Conservation (phyloP, 225 moss, liverwort and hornwort species). For the Pseudoscleropodium purum region DNA sequence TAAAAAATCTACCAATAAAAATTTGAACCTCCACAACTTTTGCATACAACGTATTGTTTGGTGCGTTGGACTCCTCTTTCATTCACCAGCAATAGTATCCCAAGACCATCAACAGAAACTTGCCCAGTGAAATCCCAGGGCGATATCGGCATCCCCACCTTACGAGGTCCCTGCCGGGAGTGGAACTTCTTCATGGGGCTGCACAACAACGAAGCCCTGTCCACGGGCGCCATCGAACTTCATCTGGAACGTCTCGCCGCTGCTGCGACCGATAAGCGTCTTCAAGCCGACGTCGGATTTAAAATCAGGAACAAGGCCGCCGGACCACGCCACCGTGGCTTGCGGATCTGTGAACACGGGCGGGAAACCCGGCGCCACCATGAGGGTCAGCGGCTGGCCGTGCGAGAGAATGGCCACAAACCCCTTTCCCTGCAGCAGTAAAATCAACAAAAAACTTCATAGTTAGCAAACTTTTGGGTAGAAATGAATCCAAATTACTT, state of each 20-base stretch:
- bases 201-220: conserved; percentile 57
- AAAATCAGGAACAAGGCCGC: conserved; percentile 42
- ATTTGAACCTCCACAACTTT: background rate
- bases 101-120: background rate
- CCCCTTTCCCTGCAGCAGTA: conserved; percentile 13
- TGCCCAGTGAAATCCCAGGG: background rate
- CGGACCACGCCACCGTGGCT: conserved; percentile 70
- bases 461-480: background rate
- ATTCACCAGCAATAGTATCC: background rate
- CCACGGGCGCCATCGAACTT: conserved; percentile 50
- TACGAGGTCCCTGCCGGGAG: background rate
- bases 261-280: conserved; percentile 40
- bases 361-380: conserved; percentile 30
- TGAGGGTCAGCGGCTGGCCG: conserved; percentile 46
- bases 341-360: conserved; percentile 61
- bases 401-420: conserved; percentile 55
- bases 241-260: conserved; percentile 68
- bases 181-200: conserved; percentile 40
- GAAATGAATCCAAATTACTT: background rate
- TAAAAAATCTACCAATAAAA: background rate
- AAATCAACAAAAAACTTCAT: background rate
- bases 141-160: background rate
- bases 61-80: background rate
- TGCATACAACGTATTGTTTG: background rate
- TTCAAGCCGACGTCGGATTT: conserved; percentile 54